Base-by-base conservation (phyloP, 805 yeast genomes). In the Ogataea allantospora region DNA sequence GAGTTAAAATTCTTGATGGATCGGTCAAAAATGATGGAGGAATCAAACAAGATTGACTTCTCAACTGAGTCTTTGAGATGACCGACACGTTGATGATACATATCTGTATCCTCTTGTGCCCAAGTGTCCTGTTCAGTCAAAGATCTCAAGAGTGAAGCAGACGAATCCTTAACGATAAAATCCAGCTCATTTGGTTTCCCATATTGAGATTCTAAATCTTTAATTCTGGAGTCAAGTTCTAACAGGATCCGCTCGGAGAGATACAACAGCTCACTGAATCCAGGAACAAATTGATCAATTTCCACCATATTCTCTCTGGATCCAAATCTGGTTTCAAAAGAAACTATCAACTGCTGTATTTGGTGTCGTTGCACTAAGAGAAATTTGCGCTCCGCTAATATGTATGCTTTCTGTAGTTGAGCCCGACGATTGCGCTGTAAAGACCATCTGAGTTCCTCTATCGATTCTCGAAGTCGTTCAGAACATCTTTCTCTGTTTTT, bases 91-190 rank as follows among this genome's bases (percentile, higher is more conserved):
- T 60, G 51, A 11, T 73, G 68, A 39, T 71, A 75, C 0, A 67
- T 41, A 2, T 54, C 36, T 3, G 72, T 61, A 54, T 77, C 77
- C 21, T 54, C 49, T 0, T 63, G 67, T 11, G 65, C 48, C 88
- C 89, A 83, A 4, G 71, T 63, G 22, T 77, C 82, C 48, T 72
- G 55, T 36, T 80, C 82, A 26, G 63, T 52, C 13, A 82, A 55
- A 37, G 68, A 68, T 22, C 62, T 60, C n/a, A 75, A 49, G 4
- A 75, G 66, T n/a, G 66, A 70, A 4, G 58, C 59, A 1, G 73
- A 63, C 5, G 80, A 68, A 11, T 69, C 71, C 20, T 62, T 55
- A 10, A 77, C 51, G 4, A 78, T 71, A 24, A 67, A 58, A 46
- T 81, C 86, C 5, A 78, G 51, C 30, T 79, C 83, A 6, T 67